phyloP scores from a whole-genome alignment of 2,329 filamentous ascomycete genomes.

The Penicillium sp. region DNA sequence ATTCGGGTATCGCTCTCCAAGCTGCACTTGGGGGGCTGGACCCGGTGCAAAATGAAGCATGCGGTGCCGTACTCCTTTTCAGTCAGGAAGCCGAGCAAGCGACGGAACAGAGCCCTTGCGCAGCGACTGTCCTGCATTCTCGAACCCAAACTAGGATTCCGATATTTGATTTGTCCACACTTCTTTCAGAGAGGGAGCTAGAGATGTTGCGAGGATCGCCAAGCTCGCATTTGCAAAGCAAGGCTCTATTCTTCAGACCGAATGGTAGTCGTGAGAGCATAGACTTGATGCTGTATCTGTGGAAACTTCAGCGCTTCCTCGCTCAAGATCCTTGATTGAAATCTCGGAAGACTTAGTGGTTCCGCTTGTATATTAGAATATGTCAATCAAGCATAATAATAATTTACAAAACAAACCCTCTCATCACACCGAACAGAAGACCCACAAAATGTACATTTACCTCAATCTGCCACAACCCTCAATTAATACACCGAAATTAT shows the following conservation, averaged over 20 bases:
- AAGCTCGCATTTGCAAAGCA: slow-evolving; percentile 34
- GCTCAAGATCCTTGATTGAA: not conserved
- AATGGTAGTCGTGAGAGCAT: slow-evolving; percentile 30
- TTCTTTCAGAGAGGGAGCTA: slow-evolving; percentile 38
- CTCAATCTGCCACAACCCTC: too few relatives aligned
- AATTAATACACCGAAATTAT: too few relatives aligned
- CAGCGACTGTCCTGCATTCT: slow-evolving; percentile 37
- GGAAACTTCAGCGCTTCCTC: slow-evolving; percentile 31
- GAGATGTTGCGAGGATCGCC: slow-evolving; percentile 31
- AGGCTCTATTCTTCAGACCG: slow-evolving; percentile 43
- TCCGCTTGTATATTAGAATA: not conserved
- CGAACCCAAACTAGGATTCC: slow-evolving; percentile 37
- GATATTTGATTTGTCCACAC: slow-evolving; percentile 40
- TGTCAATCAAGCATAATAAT: too few relatives aligned
- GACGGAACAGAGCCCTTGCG: slow-evolving; percentile 9
- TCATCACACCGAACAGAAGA: too few relatives aligned
- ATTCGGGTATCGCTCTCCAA: slow-evolving; percentile 24
- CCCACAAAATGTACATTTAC: too few relatives aligned
- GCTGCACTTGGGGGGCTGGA: slow-evolving; percentile 27
- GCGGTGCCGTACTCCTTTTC: slow-evolving; percentile 33
- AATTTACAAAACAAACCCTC: not conserved
- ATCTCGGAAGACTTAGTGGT: not conserved
- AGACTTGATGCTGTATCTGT: slow-evolving; percentile 41
- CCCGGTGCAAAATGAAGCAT: slow-evolving; percentile 32
- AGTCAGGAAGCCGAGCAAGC: not conserved